A percentile compares a stretch with the other conserved stretches of the same genome.
These are phyloP conservation scores for Penicillium dipodomyicola DNA, from an alignment of 495 filamentous ascomycete species.

Conservation along the genomic window DNA sequence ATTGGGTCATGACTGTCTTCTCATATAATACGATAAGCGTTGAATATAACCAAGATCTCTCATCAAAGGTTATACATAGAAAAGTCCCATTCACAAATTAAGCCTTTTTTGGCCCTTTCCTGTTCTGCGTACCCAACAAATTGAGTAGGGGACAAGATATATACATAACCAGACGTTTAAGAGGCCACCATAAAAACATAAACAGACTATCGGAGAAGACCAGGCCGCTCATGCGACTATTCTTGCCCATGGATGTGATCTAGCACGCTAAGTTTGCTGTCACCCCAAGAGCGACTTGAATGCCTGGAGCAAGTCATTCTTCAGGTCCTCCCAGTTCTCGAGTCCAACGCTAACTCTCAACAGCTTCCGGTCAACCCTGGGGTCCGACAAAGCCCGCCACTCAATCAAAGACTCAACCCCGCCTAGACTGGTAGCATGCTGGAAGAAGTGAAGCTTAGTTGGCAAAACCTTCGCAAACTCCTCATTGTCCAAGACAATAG, in stretches of 20 bases:
- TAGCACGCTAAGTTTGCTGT: not conserved
- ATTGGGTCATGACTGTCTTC: conserved; percentile 40
- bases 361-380: conserved; percentile 61
- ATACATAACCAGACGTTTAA: no score
- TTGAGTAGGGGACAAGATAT: no score
- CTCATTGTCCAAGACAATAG: conserved; percentile 57
- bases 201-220: no score
- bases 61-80: no score
- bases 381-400: conserved; percentile 70
- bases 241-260: not conserved
- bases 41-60: not conserved
- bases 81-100: no score
- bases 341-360: conserved; percentile 76
- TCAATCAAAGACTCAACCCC: conserved; percentile 84
- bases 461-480: conserved; percentile 63
- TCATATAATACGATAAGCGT: conserved; percentile 25
- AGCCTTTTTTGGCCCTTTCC: no score
- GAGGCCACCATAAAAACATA: no score
- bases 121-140: no score
- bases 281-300: conserved; percentile 36
- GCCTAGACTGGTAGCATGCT: conserved; percentile 86
- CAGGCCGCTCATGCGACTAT: no score
- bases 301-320: conserved; percentile 65
- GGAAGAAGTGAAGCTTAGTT: conserved; percentile 71
- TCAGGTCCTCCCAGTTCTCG: conserved; percentile 77